Base-by-base conservation (phyloP, 208 protist species). In the Strigomonas oncopelti region DNA sequence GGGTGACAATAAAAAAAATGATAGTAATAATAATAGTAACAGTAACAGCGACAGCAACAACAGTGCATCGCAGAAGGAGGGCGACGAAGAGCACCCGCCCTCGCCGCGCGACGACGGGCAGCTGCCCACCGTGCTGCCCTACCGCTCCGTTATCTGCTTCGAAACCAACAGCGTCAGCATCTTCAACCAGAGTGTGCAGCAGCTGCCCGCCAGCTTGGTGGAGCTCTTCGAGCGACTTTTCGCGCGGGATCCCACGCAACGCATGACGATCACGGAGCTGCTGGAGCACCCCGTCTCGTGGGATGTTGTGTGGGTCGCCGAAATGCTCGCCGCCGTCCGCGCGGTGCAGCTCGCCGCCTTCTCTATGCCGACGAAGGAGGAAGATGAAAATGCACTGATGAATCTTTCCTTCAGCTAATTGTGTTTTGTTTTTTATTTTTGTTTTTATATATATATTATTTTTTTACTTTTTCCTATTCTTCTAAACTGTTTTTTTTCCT, bases 201-300 rank as follows among this genome's bases (percentile, higher is more conserved):
- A 78, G 14, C 71, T 94, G 8, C 88, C 88, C 24, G 60, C 77
- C 58, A 79, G 70, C 13, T 72, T 94, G 5, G 78, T 94, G 36
- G 83, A 91, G 61, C 72, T 94, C 28, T 79, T 94, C 11, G 76
- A 90, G 70, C 69, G 75, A 9, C 65, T 87, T 8, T 90, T 94
- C 56, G 75, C 76, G 32, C 85, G 88, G 2, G 76, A 91, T 55
- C 88, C 88, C 22, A 32, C 54, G 22, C 81, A 80, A 68, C 88
- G 88, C 59, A 88, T 90, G 83, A 91, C 85, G 28, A 75, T 83
- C 1, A 80, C 84, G 0, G 77, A 91, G 16, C 52, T 91, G 22
- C 67, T 92, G 25, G 80, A 92, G n/a, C 85, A 94, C 66, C 84
- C 80, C 11, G 83, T 92, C 14, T 80, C 82, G 42, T 92, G 80